Base-by-base conservation (phyloP, 1,284 basidiomycete genomes). In the Lignosus rhinocerotis region DNA sequence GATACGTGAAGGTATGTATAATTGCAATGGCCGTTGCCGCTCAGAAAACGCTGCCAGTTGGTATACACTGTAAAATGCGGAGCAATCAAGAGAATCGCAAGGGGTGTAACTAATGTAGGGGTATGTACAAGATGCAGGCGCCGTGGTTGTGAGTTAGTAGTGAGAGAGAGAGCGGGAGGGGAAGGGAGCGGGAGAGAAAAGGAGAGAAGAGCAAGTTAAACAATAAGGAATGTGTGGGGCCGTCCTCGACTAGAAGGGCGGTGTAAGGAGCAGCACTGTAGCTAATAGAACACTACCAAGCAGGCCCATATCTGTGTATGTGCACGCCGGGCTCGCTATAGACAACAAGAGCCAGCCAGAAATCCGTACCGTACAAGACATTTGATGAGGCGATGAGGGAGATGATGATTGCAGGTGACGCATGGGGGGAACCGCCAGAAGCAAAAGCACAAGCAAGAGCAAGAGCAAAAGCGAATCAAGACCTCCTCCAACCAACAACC, bases 211-310 rank as follows among this genome's bases (percentile, higher is more conserved):
- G 58, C 54, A 58, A 53, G 16, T 47, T 34, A 10, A 44, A 39
- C 41, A 58, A 51, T 48, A 64, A 64, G 50, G 59, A 61, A 57
- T 34, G 59, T 63, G 62, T 41, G 62, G 59, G 51, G 57, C 59
- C 55, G 55, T 44, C 59, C 53, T 58, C 42, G 50, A 44, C 50
- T 49, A 52, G 53, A 46, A 33, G 45, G 51, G 56, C 55, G 59
- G 59, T 30, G 51, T 54, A 56, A 58, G 44, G 6, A 56, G 56
- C 41, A 44, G 53, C 51, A 47, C 48, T 53, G 50, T 52, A 48
- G 56, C 56, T 63, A 61, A 53, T 59, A 54, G 55, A 55, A 64
- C 62, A 64, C 45, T 50, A 49, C 47, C 36, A 21, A 55, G 57
- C 57, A 58, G 53, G 43, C 48, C 55, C 33, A 52, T 46, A 33